phyloP scores from a whole-genome alignment of 2,329 filamentous ascomycete genomes.

The Dothistroma septosporum region DNA sequence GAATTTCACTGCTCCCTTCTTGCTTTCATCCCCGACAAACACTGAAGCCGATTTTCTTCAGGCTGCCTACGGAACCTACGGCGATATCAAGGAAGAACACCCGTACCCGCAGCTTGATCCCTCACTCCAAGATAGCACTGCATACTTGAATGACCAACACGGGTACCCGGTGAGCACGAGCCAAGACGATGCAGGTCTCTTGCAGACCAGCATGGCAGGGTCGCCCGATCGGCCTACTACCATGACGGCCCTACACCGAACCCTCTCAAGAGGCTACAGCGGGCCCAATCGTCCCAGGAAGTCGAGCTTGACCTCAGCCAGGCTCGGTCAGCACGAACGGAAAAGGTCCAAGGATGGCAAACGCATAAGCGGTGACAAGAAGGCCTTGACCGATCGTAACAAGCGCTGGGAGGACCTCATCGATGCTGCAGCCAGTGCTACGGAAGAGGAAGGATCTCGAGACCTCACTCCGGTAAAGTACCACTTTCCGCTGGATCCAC shows the following conservation, averaged over 20 bases:
- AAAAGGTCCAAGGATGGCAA: conserved; percentile 72
- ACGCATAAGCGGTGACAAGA: conserved; percentile 69
- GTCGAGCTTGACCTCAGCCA: conserved; percentile 76
- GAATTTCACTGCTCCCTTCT: conserved; percentile 27
- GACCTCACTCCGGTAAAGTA: conserved; percentile 78
- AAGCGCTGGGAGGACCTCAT: conserved; percentile 97
- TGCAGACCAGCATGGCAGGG: conserved; percentile 75
- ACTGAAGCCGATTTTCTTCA: conserved; percentile 38
- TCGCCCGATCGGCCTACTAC: conserved; percentile 87
- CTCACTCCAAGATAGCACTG: conserved; percentile 55
- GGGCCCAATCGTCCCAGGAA: conserved; percentile 68
- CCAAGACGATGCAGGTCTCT: conserved; percentile 58
- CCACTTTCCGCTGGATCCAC: conserved; percentile 16
- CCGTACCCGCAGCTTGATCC: conserved; percentile 30
- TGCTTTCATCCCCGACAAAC: conserved; percentile 31
- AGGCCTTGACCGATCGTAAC: conserved; percentile 78
- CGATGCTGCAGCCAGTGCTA: conserved; percentile 87
- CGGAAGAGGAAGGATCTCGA: conserved; percentile 77
- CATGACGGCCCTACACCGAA: conserved; percentile 74
- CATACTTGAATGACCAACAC: conserved; percentile 40
- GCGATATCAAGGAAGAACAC: conserved; percentile 30
- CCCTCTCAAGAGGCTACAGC: conserved; percentile 51
- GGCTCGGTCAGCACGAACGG: conserved; percentile 74
- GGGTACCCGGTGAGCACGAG: conserved; percentile 54
- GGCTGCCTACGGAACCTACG: conserved; percentile 37